These are phyloP conservation scores for Pichiaceae sp. DNA, from an alignment of 1,139 yeast species.

Conservation along the genomic window DNA sequence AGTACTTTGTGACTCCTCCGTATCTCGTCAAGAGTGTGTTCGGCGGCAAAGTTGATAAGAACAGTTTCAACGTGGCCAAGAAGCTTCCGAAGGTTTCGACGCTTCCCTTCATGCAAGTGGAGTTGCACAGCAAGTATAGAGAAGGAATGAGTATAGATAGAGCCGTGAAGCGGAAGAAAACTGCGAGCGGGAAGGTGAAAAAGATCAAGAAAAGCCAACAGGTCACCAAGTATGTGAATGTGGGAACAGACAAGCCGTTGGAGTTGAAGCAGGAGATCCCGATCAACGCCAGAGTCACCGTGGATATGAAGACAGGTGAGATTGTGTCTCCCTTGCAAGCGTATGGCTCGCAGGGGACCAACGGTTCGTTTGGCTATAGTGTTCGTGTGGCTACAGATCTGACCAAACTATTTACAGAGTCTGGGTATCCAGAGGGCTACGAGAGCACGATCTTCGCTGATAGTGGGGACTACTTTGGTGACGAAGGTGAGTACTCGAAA, in stretches of 20 bases:
- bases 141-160: slow-evolving; percentile 72
- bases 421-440: slow-evolving; percentile 62
- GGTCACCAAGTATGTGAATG: slow-evolving; percentile 63
- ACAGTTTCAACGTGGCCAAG: slow-evolving; percentile 56
- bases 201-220: slow-evolving; percentile 40
- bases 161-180: slow-evolving; percentile 28
- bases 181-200: slow-evolving; percentile 31
- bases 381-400: slow-evolving; percentile 61
- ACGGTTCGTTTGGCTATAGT: slow-evolving; percentile 63
- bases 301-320: slow-evolving; percentile 51
- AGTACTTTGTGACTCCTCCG: slow-evolving; percentile 81
- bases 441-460: slow-evolving; percentile 56
- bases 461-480: slow-evolving; percentile 53
- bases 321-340: slow-evolving; percentile 71
- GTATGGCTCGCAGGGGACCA: slow-evolving; percentile 53
- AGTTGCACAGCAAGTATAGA: slow-evolving; percentile 28
- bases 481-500: slow-evolving; percentile 11
- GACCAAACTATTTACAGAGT: slow-evolving; percentile 62
- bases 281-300: slow-evolving; percentile 72
- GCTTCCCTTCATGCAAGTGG: slow-evolving; percentile 63
- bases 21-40: slow-evolving; percentile 64
- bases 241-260: slow-evolving; percentile 53
- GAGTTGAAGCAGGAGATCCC: slow-evolving; percentile 65
- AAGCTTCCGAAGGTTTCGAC: slow-evolving; percentile 66
- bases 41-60: slow-evolving; percentile 27